Evolutionary conservation across 78 protist genomes (phyloP).

Genomic region (Guillardia theta): DNA sequence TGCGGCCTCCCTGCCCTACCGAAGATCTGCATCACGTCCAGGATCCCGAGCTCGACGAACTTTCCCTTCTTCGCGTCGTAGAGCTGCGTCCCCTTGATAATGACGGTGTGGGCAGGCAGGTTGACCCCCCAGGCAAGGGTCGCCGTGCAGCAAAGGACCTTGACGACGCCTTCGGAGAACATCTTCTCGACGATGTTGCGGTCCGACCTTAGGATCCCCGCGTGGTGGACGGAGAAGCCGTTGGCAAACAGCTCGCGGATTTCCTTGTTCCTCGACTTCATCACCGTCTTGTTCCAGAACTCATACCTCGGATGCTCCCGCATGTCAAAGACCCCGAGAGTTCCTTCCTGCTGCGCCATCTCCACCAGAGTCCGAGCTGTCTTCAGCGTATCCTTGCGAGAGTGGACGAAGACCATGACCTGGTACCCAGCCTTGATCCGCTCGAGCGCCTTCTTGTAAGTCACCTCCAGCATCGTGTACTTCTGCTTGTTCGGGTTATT

Average conservation of each 20-base stretch:
- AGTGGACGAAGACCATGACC: conserved; percentile 96
- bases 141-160: conserved; percentile 94
- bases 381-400: conserved; percentile 88
- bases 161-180: not conserved
- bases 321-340: not conserved
- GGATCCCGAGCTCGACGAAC: conserved; percentile 90
- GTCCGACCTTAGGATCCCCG: conserved; percentile 80
- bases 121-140: conserved; percentile 99
- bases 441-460: conserved; percentile 68
- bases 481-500: not conserved
- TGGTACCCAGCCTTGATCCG: conserved; percentile 31
- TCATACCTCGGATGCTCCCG: not conserved
- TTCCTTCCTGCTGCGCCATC: conserved; percentile 56
- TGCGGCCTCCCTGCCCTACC: conserved; percentile 98
- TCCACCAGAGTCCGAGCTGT: conserved; percentile 77
- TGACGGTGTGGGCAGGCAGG: conserved; percentile 98
- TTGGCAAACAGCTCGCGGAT: not conserved
- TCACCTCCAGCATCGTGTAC: conserved; percentile 64
- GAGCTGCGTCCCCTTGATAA: conserved; percentile 86
- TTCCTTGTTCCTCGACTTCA: not conserved
- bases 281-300: not conserved
- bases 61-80: conserved; percentile 75
- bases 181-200: conserved; percentile 86
- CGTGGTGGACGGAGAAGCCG: not conserved
- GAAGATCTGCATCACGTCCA: conserved; percentile 99